Base-by-base conservation (phyloP, 257 asterid genomes). In the Plectranthus barbatus region DNA sequence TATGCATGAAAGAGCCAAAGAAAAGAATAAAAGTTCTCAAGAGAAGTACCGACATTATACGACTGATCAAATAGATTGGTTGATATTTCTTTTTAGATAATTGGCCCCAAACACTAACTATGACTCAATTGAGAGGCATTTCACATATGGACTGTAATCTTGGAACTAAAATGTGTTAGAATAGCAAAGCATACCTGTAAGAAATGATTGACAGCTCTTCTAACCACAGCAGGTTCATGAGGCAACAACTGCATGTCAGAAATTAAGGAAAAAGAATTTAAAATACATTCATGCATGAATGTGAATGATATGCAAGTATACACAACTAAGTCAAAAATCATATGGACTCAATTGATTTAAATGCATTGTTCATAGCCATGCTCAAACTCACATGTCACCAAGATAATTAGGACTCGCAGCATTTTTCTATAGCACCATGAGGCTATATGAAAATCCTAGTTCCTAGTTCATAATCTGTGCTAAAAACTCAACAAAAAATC, bases 151-250 rank as follows among this genome's bases (percentile, higher is more conserved):
- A 49, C 37, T 26, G 13, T 49, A 49, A 49, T 50, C 6, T 20
- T 20, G 44, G 39, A 47, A 63, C 59, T 13, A 1, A 54, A 55
- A 51, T 18, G 60, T 18, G 9, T 19, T 24, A 39, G 65, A 63
- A n/a, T 44, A 69, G 63, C 19, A 60, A 57, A 56, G 36, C 55
- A 44, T 60, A 91, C 98, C 94, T 88, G 98, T 70, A 91, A 72
- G 62, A 84, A 88, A 69, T 88, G 96, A 84, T 91, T 88, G 68
- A 91, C 84, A 12, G 98, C 98, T 66, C 72, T 81, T 72, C 75
- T 80, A 62, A 91, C 95, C 18, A 88, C 92, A 59, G 79, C 69
- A 76, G 98, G 88, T 21, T 88, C 95, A 71, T 91, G 94, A 50
- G 95, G 92, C 56, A 87, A 83, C 73, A 91, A 75, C 98, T 91